Percentiles rank a stretch among this genome's conserved stretches.
phyloP scores from a whole-genome alignment of 352 stramenopile genomes.

The Aphanomyces astaci region DNA sequence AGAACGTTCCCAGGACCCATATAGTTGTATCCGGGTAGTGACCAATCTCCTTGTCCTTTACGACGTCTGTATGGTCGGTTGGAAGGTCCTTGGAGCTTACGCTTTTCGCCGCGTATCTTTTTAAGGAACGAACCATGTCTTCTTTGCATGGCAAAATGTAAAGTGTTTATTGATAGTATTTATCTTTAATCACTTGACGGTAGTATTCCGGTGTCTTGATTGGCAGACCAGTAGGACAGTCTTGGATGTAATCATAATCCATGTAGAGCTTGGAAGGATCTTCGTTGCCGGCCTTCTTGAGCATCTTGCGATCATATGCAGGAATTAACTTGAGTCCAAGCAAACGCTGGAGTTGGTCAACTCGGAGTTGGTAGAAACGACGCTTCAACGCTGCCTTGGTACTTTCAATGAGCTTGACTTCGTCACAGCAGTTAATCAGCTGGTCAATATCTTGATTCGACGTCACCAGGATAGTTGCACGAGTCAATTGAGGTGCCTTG shows the following conservation, averaged over 20 bases:
- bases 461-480: neutral
- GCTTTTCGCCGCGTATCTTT: too few relatives aligned
- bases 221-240: neutral
- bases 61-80: too few relatives aligned
- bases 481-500: constrained; percentile 6
- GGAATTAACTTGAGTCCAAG: neutral
- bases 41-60: too few relatives aligned
- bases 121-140: too few relatives aligned
- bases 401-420: neutral
- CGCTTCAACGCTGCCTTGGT: neutral
- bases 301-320: neutral
- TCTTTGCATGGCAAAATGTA: neutral
- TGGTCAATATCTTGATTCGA: neutral
- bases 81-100: too few relatives aligned
- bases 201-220: neutral
- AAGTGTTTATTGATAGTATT: neutral
- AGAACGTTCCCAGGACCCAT: too few relatives aligned
- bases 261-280: neutral
- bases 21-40: too few relatives aligned
- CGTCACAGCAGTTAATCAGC: neutral
- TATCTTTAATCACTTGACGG: neutral
- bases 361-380: neutral
- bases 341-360: neutral
- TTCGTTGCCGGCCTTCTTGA: neutral
- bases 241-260: neutral